These are phyloP conservation scores for Calendula officinalis DNA, from an alignment of 129 eudicot genomes.

Conservation along the genomic window DNA sequence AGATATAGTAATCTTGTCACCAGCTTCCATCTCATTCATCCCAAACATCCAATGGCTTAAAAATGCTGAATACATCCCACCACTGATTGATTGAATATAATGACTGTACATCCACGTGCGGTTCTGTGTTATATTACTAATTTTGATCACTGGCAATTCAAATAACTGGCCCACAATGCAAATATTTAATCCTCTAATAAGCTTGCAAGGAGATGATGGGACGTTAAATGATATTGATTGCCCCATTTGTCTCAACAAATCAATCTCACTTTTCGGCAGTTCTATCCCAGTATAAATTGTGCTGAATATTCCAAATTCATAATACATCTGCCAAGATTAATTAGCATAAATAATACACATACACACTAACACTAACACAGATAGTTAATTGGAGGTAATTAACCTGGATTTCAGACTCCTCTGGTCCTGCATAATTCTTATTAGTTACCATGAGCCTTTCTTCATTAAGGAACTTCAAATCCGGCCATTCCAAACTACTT, in stretches of 20 bases:
- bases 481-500: background rate
- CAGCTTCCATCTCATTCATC: slow-evolving; percentile 10
- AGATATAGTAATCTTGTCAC: background rate
- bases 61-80: background rate
- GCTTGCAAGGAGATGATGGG: slow-evolving; percentile 5
- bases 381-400: background rate
- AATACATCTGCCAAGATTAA: slow-evolving; percentile 15
- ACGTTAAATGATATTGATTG: slow-evolving; percentile 18
- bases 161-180: background rate
- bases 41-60: slow-evolving; percentile 15
- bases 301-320: slow-evolving; percentile 26
- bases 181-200: slow-evolving; percentile 9
- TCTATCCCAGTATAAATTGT: background rate
- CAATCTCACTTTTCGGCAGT: background rate
- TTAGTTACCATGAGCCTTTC: background rate
- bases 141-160: background rate
- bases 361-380: background rate
- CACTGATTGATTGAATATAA: background rate
- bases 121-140: slow-evolving; percentile 5
- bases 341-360: background rate
- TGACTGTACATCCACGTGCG: background rate
- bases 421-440: background rate
- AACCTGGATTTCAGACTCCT: slow-evolving; percentile 13
- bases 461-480: background rate
- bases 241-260: background rate